Evolutionary conservation across 805 yeast species (phyloP), one percentile per base, ranked within the genome.

Genomic region (Nakazawaea ambrosiae): DNA sequence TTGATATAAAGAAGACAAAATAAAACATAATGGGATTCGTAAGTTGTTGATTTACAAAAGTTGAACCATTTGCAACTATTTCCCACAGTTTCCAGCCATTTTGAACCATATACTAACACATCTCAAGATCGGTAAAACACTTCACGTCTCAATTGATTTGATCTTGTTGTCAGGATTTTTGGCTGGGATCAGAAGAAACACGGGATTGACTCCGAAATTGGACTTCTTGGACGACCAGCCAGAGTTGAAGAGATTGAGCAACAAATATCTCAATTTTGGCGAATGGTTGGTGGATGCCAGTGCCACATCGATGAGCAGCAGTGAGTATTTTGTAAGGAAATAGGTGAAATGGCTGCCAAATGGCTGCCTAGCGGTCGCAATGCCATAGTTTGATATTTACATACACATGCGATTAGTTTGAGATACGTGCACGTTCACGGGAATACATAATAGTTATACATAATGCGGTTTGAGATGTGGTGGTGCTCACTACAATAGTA

Each of bases 251-350:
- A 61, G 64, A 27, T 78, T 77, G 48, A 64, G 80, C 4, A 61
- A 63, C 25, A 80, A 76, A 53, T 92, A 89, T 54, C 68, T 92
- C 45, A 82, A 77, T 36, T 54, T 80, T 20, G 98, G 98, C n/a
- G 98, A 92, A 52, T 76, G 78, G 57, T 61, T 82, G 2, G 78
- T 81, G 46, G 96, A 88, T 52, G 71, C 75, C 39, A 65, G 81
- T 16, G 80, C 82, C 9, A 81, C 83, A 3, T 66, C 75, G 46
- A 71, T 87, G 66, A 75, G 79, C 29, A 66, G 80, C 5, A 83
- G 95, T 1, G 70, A 74, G 15, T 86, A 81, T 60, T 92, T 89
- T 57, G 75, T 62, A 34, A 71, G 87, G 49, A 74, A 65, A 46
- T 76, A n/a, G n/a, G n/a, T n/a, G n/a, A n/a, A n/a, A n/a, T n/a